Evolutionary conservation across 2,329 filamentous ascomycete genomes (phyloP).

Genomic region (Fusarium tanahbumbuense): DNA sequence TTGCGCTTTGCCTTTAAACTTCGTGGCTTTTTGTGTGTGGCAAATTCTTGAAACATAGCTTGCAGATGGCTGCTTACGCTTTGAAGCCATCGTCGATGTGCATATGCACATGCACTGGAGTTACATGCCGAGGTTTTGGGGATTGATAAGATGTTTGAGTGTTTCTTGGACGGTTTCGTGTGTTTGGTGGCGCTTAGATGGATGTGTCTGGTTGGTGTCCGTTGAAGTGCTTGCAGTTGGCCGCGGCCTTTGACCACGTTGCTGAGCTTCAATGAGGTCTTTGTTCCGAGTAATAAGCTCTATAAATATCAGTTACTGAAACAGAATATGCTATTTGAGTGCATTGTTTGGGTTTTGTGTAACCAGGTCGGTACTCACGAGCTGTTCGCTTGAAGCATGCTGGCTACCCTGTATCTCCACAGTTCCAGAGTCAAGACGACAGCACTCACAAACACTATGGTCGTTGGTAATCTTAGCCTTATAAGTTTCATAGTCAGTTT

Average conservation of each 20-base stretch:
- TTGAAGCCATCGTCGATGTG: background rate
- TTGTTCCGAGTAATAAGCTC: background rate
- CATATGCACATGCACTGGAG: background rate
- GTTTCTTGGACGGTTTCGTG: background rate
- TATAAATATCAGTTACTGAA: background rate
- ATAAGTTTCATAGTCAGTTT: fast-evolving
- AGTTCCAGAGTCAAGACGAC: no score
- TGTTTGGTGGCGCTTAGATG: background rate
- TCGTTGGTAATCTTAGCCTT: no score
- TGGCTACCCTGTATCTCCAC: background rate
- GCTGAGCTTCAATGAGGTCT: background rate
- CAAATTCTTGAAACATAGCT: conserved; percentile 3
- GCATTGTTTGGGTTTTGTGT: background rate
- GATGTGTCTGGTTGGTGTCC: background rate
- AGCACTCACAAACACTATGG: no score
- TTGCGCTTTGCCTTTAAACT: background rate
- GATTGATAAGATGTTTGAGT: background rate
- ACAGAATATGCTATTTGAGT: background rate
- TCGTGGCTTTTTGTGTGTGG: conserved; percentile 5
- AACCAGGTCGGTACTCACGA: background rate
- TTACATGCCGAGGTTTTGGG: background rate
- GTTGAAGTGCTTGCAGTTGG: background rate
- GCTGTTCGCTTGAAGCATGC: background rate
- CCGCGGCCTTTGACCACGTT: background rate
- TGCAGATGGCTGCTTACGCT: background rate